Conservation (phyloP, 257 asterid species). For the Ocimum tenuiflorum region DNA sequence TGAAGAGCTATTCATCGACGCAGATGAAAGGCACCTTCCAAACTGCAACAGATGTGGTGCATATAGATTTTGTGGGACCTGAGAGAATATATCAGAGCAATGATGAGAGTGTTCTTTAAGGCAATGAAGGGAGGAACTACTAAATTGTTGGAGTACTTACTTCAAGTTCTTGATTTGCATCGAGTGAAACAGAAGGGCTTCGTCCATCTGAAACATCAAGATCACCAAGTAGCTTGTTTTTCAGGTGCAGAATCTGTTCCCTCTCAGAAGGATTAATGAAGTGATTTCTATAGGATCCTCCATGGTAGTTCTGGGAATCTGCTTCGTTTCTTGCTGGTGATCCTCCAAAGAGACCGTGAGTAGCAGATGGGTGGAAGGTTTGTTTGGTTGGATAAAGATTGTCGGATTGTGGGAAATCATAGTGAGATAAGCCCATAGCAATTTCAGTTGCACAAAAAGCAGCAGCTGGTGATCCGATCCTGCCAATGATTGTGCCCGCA, state of each 20-base stretch:
- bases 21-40: conserved; percentile 15
- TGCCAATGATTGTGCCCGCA: conserved; percentile 39
- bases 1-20: conserved; percentile 23
- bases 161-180: conserved; percentile 32
- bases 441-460: conserved; percentile 61
- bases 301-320: conserved; percentile 17
- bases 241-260: conserved; percentile 43
- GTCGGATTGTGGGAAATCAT: conserved; percentile 30
- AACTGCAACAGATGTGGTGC: conserved; percentile 25
- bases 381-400: conserved; percentile 12
- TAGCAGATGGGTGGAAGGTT: conserved; percentile 16
- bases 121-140: background rate
- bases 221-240: conserved; percentile 55
- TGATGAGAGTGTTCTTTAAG: background rate
- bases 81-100: background rate
- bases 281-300: conserved; percentile 33
- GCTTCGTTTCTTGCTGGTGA: conserved; percentile 21
- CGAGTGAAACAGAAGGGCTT: conserved; percentile 28
- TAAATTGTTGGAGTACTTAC: conserved; percentile 34
- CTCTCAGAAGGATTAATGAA: conserved; percentile 41
- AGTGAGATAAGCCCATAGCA: conserved; percentile 48
- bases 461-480: conserved; percentile 56
- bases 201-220: conserved; percentile 30
- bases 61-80: conserved; percentile 36
- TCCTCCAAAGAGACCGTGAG: conserved; percentile 27